Conservation (phyloP, 2,329 filamentous ascomycete species). For the Trichoderma harzianum region DNA sequence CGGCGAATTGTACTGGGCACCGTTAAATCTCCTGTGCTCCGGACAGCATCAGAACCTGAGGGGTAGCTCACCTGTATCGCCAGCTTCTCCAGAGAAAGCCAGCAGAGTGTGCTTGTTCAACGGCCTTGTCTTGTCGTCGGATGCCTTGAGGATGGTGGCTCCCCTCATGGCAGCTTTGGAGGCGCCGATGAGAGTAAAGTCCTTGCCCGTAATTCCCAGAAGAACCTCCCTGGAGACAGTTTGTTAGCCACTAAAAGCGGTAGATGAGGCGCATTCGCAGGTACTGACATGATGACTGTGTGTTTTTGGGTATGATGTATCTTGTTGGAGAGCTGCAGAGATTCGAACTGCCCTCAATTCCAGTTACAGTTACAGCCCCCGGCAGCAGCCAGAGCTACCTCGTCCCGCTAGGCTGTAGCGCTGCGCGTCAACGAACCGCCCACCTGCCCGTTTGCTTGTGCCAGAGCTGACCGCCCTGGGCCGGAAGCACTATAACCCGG, state of each 20-base stretch:
- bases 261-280: neutral
- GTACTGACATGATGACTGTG: slow-evolving; percentile 19
- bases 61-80: slow-evolving; percentile 72
- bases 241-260: slow-evolving; percentile 9
- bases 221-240: slow-evolving; percentile 77
- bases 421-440: slow-evolving; percentile 35
- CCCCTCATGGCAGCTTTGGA: slow-evolving; percentile 99
- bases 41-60: neutral
- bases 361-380: slow-evolving; percentile 7
- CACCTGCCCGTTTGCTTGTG: slow-evolving; percentile 29
- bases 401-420: slow-evolving; percentile 35
- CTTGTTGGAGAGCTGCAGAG: slow-evolving; percentile 23
- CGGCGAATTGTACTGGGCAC: slow-evolving; percentile 88
- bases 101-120: slow-evolving; percentile 94
- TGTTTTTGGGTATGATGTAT: neutral
- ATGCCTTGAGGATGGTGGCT: slow-evolving; percentile 88
- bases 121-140: slow-evolving; percentile 91
- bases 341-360: neutral
- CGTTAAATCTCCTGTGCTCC: slow-evolving; percentile 24
- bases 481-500: slow-evolving; percentile 34
- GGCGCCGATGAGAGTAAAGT: slow-evolving; percentile 96
- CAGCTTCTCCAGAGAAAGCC: slow-evolving; percentile 93
- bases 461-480: slow-evolving; percentile 32
- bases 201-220: slow-evolving; percentile 96
- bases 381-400: slow-evolving; percentile 14